Evolutionary conservation across 2,329 filamentous ascomycete genomes (phyloP), one percentile per base, ranked within the genome.

Genomic region (Rhytidhysteron rufulum): DNA sequence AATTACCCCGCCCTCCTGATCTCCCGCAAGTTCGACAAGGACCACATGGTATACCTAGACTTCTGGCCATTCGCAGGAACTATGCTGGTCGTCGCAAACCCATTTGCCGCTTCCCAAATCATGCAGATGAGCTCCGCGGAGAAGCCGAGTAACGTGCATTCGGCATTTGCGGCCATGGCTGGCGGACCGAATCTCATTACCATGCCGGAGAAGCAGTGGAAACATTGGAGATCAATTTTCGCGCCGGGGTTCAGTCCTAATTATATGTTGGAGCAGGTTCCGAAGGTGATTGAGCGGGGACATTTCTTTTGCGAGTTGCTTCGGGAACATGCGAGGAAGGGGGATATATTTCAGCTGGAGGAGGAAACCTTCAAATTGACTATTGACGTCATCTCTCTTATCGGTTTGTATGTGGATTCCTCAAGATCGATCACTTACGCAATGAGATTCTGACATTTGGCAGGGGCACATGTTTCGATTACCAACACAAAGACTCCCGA

Each of bases 11-110:
- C 17, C 7, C 9, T 19, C 7, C 7, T 7, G 7, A 33, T 33
- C 7, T 8, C 31, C 9, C 70, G 44, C 65, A 69, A 7, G 7
- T 33, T 33, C 17, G 9, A 8, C n/a, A 15, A 20, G 7, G 8
- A 27, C 24, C n/a, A 20, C n/a, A 20, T 33, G 17, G 49, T 53
- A 37, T 51, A 49, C 17, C 36, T 53, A n/a, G 39, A 51, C 34
- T 21, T 53, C 4, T 53, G 46, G 48, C 50, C 48, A n/a, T 49
- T 52, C 41, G 43, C 32, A 19, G 19, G 25, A 11, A 31, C 49
- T 8, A 13, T 50, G 13, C 19, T 53, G 22, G 35, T 45, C 13
- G 39, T 46, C 8, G 22, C 41, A 17, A 37, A 41, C 10, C 39
- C 47, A 19, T 40, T 31, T 34, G 21, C 41, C 15, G 44, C 44